These are phyloP conservation scores for Tinospora cordifolia DNA, from an alignment of 164 flowering plant species.

Conservation along the genomic window DNA sequence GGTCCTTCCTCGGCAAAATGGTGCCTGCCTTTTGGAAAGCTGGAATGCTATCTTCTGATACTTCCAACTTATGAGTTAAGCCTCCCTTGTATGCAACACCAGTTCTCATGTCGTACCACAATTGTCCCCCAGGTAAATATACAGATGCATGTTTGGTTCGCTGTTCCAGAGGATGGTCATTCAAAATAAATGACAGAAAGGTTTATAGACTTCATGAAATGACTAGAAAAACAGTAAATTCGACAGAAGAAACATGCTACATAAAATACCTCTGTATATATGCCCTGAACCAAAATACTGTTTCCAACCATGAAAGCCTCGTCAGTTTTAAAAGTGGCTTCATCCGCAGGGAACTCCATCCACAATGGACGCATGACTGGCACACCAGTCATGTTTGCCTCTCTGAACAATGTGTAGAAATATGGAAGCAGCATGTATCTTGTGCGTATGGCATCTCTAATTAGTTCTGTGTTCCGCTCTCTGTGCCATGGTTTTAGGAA, in stretches of 20 bases:
- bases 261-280: constrained; percentile 51
- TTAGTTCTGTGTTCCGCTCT: constrained; percentile 68
- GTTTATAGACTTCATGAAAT: background rate
- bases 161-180: constrained; percentile 28
- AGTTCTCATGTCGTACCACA: constrained; percentile 84
- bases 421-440: constrained; percentile 85
- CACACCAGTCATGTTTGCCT: constrained; percentile 71
- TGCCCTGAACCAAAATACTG: constrained; percentile 86
- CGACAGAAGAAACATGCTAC: background rate
- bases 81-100: constrained; percentile 73
- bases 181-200: too few relatives aligned
- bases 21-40: constrained; percentile 89
- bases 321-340: constrained; percentile 75
- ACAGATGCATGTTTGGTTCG: constrained; percentile 67
- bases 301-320: constrained; percentile 98
- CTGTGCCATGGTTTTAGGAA: constrained; percentile 33
- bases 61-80: constrained; percentile 55
- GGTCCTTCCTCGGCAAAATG: constrained; percentile 83
- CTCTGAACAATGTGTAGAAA: constrained; percentile 86
- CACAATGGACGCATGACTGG: constrained; percentile 96
- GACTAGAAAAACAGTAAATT: background rate
- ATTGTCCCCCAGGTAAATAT: constrained; percentile 74
- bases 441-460: constrained; percentile 71
- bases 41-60: constrained; percentile 69
- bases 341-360: constrained; percentile 98